Evolutionary conservation across 2,329 filamentous ascomycete genomes (phyloP), one percentile per base, ranked within the genome.

Genomic region (Scortechinia acanthostroma): DNA sequence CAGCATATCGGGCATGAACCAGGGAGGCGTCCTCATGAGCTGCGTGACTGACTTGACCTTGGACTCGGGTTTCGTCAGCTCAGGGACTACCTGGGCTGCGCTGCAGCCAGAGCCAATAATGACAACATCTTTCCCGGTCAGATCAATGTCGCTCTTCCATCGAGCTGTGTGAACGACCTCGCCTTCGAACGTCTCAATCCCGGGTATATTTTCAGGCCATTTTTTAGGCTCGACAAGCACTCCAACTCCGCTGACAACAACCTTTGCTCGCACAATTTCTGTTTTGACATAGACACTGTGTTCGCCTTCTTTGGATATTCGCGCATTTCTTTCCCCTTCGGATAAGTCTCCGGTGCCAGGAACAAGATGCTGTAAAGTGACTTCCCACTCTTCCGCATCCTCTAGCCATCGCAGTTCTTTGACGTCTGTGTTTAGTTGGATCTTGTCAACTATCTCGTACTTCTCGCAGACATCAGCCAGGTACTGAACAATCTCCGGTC

Each of bases 71-170:
- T 69, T 63, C 2, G 64, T 64, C 4, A 80, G 59, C 28, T 61
- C 53, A 1, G 77, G 75, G 4, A 81, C 68, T 20, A 80, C 66
- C 50, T 81, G 77, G 14, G 72, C 71, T 2, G 75, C 74, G 51
- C 68, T 74, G 53, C 76, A 80, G 13, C 77, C 77, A 2, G 74
- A 77, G 3, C 76, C 77, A 42, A 80, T 56, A 6, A 80, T 71
- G 6, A 80, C 62, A 1, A 80, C 71, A 49, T 79, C 64, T 52
- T 79, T 80, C 47, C 67, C 68, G 6, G 64, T 62, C 16, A 80
- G 58, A 46, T 78, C 69, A 28, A 76, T 59, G 3, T 62, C 62
- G n/a, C 70, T 59, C 42, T 74, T 65, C 76, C 76, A 80, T 44
- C 73, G 59, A 3, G 76, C 75, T 1, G 76, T 76, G 50, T 80